These are phyloP conservation scores for Aureobasidium sp. DNA, from an alignment of 2,329 filamentous ascomycete species.

Conservation along the genomic window DNA sequence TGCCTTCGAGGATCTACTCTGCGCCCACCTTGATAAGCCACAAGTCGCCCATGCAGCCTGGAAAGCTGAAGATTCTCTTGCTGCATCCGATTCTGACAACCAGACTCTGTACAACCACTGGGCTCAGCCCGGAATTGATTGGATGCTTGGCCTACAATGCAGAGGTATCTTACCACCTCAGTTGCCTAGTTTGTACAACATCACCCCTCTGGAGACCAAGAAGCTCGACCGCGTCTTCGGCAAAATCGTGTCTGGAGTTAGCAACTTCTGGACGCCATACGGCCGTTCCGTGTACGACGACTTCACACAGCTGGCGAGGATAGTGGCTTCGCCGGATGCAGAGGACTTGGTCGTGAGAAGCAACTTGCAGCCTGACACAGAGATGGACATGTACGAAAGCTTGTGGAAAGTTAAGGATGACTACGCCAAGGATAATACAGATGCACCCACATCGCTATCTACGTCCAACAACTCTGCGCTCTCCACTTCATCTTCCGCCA, in stretches of 20 bases:
- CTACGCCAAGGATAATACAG: background rate
- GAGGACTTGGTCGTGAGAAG: slow-evolving; percentile 14
- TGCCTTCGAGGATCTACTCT: slow-evolving; percentile 54
- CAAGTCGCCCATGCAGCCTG: slow-evolving; percentile 16
- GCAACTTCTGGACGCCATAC: slow-evolving; percentile 13
- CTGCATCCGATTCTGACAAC: slow-evolving; percentile 8
- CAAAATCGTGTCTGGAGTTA: slow-evolving; percentile 14
- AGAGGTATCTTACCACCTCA: slow-evolving; percentile 30
- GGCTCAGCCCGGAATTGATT: slow-evolving; percentile 27
- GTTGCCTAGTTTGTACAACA: slow-evolving; percentile 21
- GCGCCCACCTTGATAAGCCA: slow-evolving; percentile 32
- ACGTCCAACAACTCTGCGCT: background rate
- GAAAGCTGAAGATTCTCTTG: slow-evolving; percentile 7
- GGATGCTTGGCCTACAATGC: slow-evolving; percentile 32
- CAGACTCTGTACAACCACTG: slow-evolving; percentile 16
- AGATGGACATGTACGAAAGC: slow-evolving; percentile 49
- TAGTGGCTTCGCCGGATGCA: slow-evolving; percentile 18
- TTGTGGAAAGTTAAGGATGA: slow-evolving; percentile 28
- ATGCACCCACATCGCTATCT: slow-evolving; percentile 11
- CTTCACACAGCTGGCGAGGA: slow-evolving; percentile 18
- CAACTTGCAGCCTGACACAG: slow-evolving; percentile 28
- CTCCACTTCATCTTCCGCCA: background rate
- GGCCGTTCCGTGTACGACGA: slow-evolving; percentile 15
- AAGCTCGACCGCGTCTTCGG: slow-evolving; percentile 16
- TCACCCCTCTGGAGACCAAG: slow-evolving; percentile 10